Base-by-base conservation (phyloP, 1,284 basidiomycete species). In the Pseudozyma flocculosa region DNA sequence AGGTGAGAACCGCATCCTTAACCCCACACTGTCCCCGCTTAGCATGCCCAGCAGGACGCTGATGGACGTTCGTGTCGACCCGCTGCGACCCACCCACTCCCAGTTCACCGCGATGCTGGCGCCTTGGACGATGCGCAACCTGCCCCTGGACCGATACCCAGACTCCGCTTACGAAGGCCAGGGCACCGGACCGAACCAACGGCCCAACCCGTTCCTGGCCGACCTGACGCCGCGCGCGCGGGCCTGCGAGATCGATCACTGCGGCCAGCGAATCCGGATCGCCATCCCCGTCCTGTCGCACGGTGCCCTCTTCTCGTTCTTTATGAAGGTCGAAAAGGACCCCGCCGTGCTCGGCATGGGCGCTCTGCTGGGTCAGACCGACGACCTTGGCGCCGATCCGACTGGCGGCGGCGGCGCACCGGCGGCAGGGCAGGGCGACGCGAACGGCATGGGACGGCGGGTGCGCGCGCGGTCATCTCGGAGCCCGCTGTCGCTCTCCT, bases 91-190 rank as follows among this genome's bases (percentile, higher is more conserved):
- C n/a, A n/a, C n/a, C n/a, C n/a, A n/a, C n/a, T n/a, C n/a, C 72
- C 70, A 80, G 66, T 84, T 82, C 62, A 82, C 82, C 46, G 70
- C 81, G 4, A 83, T 77, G 63, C 78, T 79, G 58, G 82, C 80
- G 0, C 82, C 83, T 0, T 84, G 82, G 82, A 81, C 79, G 1
- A 66, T 68, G 1, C 51, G 60, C 17, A 60, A 57, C 17, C 53
- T 69, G 14, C 67, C 69, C 0, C 34, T 59, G 13, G 19, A 15
- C 38, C 38, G 38, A 3, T 19, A 3, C 23, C 21, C 4, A n/a
- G 21, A 38, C 14, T 5, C 32, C 11, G 5, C 26, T 5, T 11
- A 29, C 5, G 32, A 3, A 45, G 10, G 15, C 15, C 17, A 19
- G 22, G 15, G 29, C 30, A 17, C 4, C n/a, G 9, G n/a, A 14